Evolutionary conservation across 202 grass and related monocot genomes (phyloP).

Genomic region (Cymbopogon flexuosus): DNA sequence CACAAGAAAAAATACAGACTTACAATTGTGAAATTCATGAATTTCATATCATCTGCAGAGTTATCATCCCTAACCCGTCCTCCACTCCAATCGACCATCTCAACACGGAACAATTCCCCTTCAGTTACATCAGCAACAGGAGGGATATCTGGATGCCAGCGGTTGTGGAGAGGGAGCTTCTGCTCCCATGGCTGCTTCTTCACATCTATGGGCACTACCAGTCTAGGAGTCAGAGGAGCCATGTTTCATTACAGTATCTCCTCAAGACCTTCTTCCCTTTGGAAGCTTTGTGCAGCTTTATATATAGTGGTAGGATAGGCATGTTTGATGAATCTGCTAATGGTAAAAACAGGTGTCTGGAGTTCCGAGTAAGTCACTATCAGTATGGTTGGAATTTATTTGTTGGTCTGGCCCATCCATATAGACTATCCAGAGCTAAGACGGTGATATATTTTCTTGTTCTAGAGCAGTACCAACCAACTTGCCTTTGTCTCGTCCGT

Average conservation of each 20-base stretch:
- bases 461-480: slow-evolving; percentile 12
- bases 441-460: slow-evolving; percentile 29
- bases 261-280: slow-evolving; percentile 13
- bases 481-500: background rate
- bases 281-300: background rate
- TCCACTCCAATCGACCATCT: slow-evolving; percentile 81
- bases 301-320: slow-evolving; percentile 21
- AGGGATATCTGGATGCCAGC: slow-evolving; percentile 83
- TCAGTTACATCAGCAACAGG: slow-evolving; percentile 72
- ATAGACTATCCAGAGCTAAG: slow-evolving; percentile 22
- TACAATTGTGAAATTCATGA: slow-evolving; percentile 56
- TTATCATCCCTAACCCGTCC: slow-evolving; percentile 56
- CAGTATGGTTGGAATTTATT: background rate
- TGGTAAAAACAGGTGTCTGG: background rate
- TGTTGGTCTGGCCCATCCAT: background rate
- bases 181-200: slow-evolving; percentile 86
- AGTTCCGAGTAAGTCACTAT: slow-evolving; percentile 21
- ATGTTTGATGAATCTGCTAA: no score
- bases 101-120: slow-evolving; percentile 76
- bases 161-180: slow-evolving; percentile 66
- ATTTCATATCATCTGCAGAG: slow-evolving; percentile 78
- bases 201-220: slow-evolving; percentile 67
- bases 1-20: slow-evolving; percentile 8
- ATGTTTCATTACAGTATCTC: slow-evolving; percentile 31
- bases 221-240: slow-evolving; percentile 69